Evolutionary conservation across 108 stramenopile species (phyloP), one percentile per base, ranked within the genome.

Genomic region (Schizochytrium sp.): DNA sequence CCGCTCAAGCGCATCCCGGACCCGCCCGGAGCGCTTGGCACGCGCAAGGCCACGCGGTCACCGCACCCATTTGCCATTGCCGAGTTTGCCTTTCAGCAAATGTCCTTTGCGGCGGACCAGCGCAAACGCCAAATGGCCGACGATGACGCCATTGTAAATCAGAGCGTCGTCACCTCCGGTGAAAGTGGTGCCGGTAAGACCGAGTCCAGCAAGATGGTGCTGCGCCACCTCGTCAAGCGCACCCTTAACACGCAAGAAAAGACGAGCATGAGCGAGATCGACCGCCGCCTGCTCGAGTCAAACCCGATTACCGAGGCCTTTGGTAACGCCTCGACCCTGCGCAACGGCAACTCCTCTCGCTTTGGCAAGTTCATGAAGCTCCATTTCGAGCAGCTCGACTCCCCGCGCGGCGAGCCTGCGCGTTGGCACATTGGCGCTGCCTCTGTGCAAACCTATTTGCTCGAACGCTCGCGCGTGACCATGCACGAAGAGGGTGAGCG

Each of bases 101-200:
- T 83, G 76, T 21, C 76, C 25, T 83, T 83, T 53, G 76, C 76
- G 5, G 76, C 23, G 51, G 76, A 83, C 4, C 19, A 83, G 48
- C 45, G 51, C 28, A 8, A 23, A 23, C 45, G 28, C 48, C 76
- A 83, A 12, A 41, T 69, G 25, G 76, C 34, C 34, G 34, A 83
- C 25, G 28, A 83, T 53, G 76, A 83, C 18, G 45, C 76, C 19
- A 83, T 83, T 23, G 51, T 83, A 8, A 59, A 58, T 44, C 89
- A 83, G 76, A n/a, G 60, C 8, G 28, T 89, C 58, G 45, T 89
- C 12, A 28, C 19, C 1, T 43, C 55, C 28, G 89, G 89, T 29
- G 89, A 90, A n/a, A 43, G 28, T n/a, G 89, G 89, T 21, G 89
- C 89, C n/a, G 89, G 89, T 5, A 89, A 89, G 89, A 89, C 87